Evolutionary conservation across 768 basidiomycete genomes (phyloP).

Genomic region (Pleurotus djamor): DNA sequence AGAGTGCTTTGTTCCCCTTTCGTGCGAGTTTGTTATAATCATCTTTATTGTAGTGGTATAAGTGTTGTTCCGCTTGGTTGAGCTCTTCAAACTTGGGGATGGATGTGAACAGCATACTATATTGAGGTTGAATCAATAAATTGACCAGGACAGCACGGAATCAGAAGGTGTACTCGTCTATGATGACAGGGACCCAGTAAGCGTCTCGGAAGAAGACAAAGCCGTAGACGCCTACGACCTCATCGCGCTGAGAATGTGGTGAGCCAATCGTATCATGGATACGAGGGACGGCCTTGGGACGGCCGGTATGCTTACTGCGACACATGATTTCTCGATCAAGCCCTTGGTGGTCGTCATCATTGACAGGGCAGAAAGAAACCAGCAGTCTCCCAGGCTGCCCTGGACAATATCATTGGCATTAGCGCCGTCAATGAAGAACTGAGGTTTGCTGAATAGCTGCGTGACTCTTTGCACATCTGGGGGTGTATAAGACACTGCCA

Average conservation of each 20-base stretch:
- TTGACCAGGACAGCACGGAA: neutral
- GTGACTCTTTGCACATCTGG: conserved; percentile 45
- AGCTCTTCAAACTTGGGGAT: conserved; percentile 55
- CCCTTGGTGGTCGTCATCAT: conserved; percentile 41
- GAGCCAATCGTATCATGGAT: neutral
- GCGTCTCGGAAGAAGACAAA: conserved; percentile 56
- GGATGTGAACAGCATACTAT: conserved; percentile 44
- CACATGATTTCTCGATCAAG: conserved; percentile 51
- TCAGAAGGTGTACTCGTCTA: conserved; percentile 47
- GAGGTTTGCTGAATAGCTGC: conserved; percentile 49
- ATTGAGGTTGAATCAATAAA: neutral
- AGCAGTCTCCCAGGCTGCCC: conserved; percentile 51
- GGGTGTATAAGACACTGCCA: conserved; percentile 21
- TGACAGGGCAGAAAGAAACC: conserved; percentile 51
- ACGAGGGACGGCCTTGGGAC: no score
- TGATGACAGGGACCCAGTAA: conserved; percentile 49
- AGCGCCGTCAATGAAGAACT: conserved; percentile 44
- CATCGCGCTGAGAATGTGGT: conserved; percentile 34
- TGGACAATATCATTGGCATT: conserved; percentile 44
- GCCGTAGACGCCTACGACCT: conserved; percentile 54
- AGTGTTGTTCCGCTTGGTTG: conserved; percentile 27
- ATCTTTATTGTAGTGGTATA: conserved; percentile 52
- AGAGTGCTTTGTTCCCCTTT: conserved; percentile 43
- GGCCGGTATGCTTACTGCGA: conserved; percentile 38
- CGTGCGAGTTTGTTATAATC: conserved; percentile 41